Conservation (phyloP, 495 filamentous ascomycete species). For the Daldinia childiae region DNA sequence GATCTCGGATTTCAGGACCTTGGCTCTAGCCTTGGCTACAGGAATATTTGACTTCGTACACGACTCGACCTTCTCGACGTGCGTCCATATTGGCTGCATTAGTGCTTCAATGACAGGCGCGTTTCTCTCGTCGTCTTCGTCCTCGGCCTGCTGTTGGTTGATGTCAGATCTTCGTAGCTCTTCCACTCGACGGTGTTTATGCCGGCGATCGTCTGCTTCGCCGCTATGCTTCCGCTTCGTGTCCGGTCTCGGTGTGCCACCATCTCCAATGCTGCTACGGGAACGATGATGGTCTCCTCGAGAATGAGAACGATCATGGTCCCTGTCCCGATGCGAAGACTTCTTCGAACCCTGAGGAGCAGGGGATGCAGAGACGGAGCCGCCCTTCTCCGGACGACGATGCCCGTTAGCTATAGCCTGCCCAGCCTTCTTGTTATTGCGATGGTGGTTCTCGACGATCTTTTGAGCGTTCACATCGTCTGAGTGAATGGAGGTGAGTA, state of each 20-base stretch:
- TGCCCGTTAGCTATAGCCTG: conserved; percentile 56
- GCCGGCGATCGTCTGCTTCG: conserved; percentile 46
- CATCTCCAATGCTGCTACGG: conserved; percentile 57
- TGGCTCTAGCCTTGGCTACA: conserved; percentile 56
- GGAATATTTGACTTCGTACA: conserved; percentile 57
- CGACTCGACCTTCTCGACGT: conserved; percentile 53
- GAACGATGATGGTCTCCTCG: conserved; percentile 59
- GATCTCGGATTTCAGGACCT: conserved; percentile 57
- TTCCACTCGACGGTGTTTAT: conserved; percentile 50
- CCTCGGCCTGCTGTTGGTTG: conserved; percentile 45
- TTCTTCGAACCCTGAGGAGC: conserved; percentile 60
- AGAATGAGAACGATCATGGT: conserved; percentile 51
- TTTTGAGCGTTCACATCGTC: conserved; percentile 76
- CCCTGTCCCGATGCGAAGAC: conserved; percentile 51
- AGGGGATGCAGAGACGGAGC: conserved; percentile 68
- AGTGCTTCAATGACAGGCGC: conserved; percentile 55
- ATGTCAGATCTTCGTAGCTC: conserved; percentile 46
- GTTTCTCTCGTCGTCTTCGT: conserved; percentile 55
- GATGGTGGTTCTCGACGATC: conserved; percentile 87
- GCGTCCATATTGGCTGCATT: conserved; percentile 55
- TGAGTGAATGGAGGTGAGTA: conserved; percentile 81
- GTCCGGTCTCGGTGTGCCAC: conserved; percentile 55
- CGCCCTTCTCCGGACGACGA: conserved; percentile 59
- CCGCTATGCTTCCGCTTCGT: conserved; percentile 57
- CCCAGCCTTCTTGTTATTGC: conserved; percentile 75